phyloP scores from a whole-genome alignment of 768 basidiomycete genomes.

The Lentinus brumalis region DNA sequence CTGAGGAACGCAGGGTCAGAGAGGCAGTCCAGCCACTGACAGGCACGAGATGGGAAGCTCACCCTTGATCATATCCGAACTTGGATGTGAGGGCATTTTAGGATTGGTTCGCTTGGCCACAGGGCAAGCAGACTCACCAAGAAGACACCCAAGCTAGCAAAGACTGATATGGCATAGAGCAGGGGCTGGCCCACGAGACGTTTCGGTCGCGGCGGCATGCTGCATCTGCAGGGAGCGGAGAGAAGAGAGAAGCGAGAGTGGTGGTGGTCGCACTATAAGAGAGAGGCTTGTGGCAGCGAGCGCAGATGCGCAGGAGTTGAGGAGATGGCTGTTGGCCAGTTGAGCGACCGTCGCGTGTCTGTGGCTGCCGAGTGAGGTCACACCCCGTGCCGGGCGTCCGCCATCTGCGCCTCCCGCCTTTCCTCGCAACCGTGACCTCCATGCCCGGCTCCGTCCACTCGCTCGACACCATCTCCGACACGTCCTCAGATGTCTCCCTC shows the following conservation, averaged over 20 bases:
- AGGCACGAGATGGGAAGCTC: slow-evolving; percentile 15
- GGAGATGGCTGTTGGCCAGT: neutral
- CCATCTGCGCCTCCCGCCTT: neutral
- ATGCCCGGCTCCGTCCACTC: slow-evolving; percentile 70
- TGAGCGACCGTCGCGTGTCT: slow-evolving; percentile 14
- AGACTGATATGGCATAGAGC: slow-evolving; percentile 78
- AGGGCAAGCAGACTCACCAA: slow-evolving; percentile 52
- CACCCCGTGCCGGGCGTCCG: neutral
- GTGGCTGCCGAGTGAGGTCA: slow-evolving; percentile 20
- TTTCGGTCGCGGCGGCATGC: slow-evolving; percentile 46
- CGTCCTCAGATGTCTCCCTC: slow-evolving; percentile 50
- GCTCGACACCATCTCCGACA: slow-evolving; percentile 53
- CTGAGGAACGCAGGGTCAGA: slow-evolving; percentile 37
- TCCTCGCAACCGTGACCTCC: neutral
- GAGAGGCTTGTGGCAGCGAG: neutral
- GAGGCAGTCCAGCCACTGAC: slow-evolving; percentile 1
- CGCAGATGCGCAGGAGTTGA: slow-evolving; percentile 1
- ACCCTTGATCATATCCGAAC: slow-evolving; percentile 93
- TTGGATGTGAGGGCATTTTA: slow-evolving; percentile 31
- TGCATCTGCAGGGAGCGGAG: slow-evolving; percentile 41
- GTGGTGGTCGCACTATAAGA: slow-evolving; percentile 9
- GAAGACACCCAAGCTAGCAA: slow-evolving; percentile 84
- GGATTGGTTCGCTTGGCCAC: neutral
- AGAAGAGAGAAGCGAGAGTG: slow-evolving; percentile 5
- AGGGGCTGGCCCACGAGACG: slow-evolving; percentile 78